Base-by-base conservation (phyloP, 2,329 filamentous ascomycete species). In the Leptodontidium sp. region DNA sequence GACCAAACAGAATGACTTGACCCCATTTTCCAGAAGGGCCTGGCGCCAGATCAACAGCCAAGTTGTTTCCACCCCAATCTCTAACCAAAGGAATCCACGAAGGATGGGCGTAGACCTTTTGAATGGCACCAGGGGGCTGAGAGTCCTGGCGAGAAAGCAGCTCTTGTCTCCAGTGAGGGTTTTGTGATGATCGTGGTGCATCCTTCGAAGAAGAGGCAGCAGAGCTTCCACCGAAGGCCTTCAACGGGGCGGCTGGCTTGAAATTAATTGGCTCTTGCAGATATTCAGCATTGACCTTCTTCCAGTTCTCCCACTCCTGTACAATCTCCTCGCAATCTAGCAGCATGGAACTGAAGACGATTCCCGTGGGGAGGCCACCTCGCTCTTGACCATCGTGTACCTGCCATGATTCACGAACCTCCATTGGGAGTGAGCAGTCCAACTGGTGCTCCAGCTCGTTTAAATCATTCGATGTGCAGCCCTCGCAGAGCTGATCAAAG, bases 11-110 rank as follows among this genome's bases (percentile, higher is more conserved):
- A 76, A 99, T 97, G 73, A 99, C 89, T 80, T 99, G 96, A 65
- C 96, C 96, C 95, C 96, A 99, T 79, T 90, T 92, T 49, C 96
- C 96, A 58, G 88, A 87, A 11, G 95, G 93, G 2, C 96, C 96
- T 26, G 96, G 96, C 7, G 94, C 93, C 68, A 99, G 85, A 80
- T 99, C 96, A 58, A 98, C 88, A 21, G 94, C 95, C 77, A 99
- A 86, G 83, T 97, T 97, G 87, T 99, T 99, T 81, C 96, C 96
- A 79, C 96, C 96, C 96, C 96, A 99, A 80, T 99, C 96, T 75
- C 96, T 92, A 68, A 94, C 95, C 43, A 99, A 84, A 64, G 96
- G 95, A 74, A 99, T 98, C 96, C 96, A 99, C 64, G 90, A 92
- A 1, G 94, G 91, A 80, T 99, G 95, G 2, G 94, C 92, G 78